Conservation (phyloP, 2,329 filamentous ascomycete genomes). For the Ceratocystis papillata region DNA sequence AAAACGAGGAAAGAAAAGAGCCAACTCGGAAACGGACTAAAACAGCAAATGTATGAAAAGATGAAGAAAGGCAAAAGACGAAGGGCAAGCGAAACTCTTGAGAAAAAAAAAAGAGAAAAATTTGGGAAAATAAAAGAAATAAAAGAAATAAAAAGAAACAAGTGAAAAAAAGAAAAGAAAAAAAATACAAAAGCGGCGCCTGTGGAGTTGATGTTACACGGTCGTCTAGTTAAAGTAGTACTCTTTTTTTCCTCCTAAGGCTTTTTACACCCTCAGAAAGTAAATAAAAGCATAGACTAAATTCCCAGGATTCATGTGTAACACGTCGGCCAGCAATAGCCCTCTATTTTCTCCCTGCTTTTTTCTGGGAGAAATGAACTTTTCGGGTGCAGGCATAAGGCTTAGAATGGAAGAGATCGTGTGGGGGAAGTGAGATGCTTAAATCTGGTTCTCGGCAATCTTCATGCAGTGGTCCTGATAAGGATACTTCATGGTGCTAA, state of each 20-base stretch:
- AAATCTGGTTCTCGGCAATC: neutral
- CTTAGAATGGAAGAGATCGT: neutral
- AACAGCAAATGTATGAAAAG: neutral
- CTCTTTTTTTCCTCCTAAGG: neutral
- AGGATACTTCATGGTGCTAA: constrained; percentile 1
- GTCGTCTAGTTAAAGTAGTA: constrained; percentile 6
- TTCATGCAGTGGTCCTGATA: neutral
- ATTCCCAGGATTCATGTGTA: neutral
- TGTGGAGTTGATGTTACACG: neutral
- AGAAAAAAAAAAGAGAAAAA: neutral
- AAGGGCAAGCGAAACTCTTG: neutral
- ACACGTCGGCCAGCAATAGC: neutral
- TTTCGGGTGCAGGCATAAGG: too few species aligned
- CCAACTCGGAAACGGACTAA: neutral
- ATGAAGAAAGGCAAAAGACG: neutral
- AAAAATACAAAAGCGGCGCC: neutral
- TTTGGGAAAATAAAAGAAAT: neutral
- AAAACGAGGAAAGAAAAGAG: neutral
- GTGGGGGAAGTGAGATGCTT: neutral
- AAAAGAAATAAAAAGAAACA: neutral
- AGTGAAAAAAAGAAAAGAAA: neutral
- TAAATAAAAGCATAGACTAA: neutral
- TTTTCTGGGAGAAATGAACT: neutral
- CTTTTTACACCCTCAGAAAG: constrained; percentile 3
- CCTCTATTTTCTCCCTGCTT: neutral